Evolutionary conservation across 169 alveolate genomes (phyloP).

Genomic region (Theileria parva): DNA sequence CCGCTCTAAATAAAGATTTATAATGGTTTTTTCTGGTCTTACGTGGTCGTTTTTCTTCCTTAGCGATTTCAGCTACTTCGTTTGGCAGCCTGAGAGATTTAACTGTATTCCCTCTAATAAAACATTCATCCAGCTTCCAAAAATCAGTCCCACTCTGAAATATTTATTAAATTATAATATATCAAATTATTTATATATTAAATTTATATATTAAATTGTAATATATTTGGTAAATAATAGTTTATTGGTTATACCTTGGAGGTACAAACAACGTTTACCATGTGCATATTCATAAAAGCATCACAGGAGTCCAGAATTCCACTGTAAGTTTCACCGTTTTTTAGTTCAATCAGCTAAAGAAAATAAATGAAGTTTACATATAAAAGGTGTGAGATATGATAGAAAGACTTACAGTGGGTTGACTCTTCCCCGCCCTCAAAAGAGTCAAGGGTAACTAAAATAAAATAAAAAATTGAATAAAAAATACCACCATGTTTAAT

Average conservation of each 20-base stretch:
- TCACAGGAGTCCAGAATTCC: conserved; percentile 81
- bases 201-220: too few species aligned
- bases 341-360: conserved; percentile 80
- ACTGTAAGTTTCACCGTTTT: conserved; percentile 84
- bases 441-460: conserved; percentile 80
- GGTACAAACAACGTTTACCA: conserved; percentile 80
- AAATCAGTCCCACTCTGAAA: conserved; percentile 74
- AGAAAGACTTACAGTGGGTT: conserved; percentile 78
- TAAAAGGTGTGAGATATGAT: not conserved
- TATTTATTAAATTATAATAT: not conserved
- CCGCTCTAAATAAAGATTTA: not conserved
- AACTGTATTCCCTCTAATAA: conserved; percentile 81
- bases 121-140: conserved; percentile 81
- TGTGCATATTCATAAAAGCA: conserved; percentile 82
- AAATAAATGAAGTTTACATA: not conserved
- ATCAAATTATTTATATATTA: not conserved
- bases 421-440: conserved; percentile 79
- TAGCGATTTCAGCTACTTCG: conserved; percentile 76
- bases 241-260: conserved; percentile 60
- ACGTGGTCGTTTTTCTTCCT: conserved; percentile 74
- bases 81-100: conserved; percentile 82
- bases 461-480: not conserved
- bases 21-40: not conserved
- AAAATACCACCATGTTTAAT: conserved; percentile 42
- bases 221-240: too few species aligned